phyloP scores from a whole-genome alignment of 208 protist species.

The Giardia muris region DNA sequence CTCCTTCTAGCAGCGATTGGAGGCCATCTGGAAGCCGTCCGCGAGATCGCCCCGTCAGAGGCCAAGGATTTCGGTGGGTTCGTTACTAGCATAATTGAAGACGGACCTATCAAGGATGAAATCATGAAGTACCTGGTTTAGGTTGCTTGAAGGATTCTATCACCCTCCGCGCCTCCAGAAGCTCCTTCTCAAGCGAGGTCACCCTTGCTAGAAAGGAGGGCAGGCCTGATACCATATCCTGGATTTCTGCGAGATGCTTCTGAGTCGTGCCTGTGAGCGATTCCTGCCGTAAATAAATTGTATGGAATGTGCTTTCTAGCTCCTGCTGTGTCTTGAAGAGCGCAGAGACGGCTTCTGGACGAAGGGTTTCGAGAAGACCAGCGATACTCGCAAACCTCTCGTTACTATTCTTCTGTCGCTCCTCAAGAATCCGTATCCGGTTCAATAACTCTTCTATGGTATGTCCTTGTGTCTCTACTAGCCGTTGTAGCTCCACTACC shows the following conservation, averaged over 20 bases:
- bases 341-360: not conserved
- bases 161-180: not conserved
- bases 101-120: not conserved
- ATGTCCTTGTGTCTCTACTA: not conserved
- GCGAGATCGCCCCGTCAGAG: not conserved
- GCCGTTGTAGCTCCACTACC: not conserved
- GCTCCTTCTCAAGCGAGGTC: not conserved
- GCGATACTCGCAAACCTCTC: not conserved
- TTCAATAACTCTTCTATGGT: not conserved
- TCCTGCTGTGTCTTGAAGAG: not conserved
- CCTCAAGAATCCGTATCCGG: not conserved
- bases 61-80: not conserved
- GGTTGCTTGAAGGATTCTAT: not conserved
- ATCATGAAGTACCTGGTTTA: not conserved
- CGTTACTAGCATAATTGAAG: not conserved
- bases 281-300: not conserved
- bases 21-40: not conserved
- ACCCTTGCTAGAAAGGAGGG: not conserved
- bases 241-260: not conserved
- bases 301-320: not conserved
- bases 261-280: not conserved
- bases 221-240: not conserved
- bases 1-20: not conserved
- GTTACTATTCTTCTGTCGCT: not conserved
- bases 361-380: not conserved